Evolutionary conservation across 106 monocot genomes (phyloP), one percentile per base, ranked within the genome.

Genomic region (Xerophyta viscosa): DNA sequence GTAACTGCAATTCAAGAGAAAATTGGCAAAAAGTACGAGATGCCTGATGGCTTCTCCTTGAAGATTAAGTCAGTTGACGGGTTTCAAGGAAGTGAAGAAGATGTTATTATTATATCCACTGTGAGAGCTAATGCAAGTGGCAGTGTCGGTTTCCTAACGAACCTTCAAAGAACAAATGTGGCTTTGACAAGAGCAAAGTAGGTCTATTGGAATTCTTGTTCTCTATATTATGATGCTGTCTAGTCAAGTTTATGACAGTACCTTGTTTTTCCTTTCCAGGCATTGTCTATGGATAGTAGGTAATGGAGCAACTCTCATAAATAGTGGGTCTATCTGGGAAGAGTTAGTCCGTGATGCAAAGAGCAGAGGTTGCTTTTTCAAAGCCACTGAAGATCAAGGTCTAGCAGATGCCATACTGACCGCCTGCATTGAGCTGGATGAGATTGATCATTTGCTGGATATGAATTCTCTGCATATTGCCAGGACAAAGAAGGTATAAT

Each of bases 141-240:
- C 8, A 31, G 58, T 10, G 25, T 65, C 28, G 71, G 64, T 4
- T 72, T 72, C 18, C 58, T 72, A 24, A 24, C 44, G 1, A 58
- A 31, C 28, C 24, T 3, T 45, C 56, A 65, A 6, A 24, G 71
- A 10, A 14, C 71, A 0, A 72, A 72, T 65, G 71, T 72, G 10
- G 65, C 71, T 11, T 26, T 72, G 8, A 72, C 71, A 18, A 53
- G 71, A 17, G 71, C 71, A 18, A 71, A 63, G 71, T 64, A 6
- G 4, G n/a, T n/a, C n/a, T n/a, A n/a, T n/a, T n/a, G n/a, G n/a
- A n/a, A n/a, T n/a, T n/a, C n/a, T n/a, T n/a, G n/a, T n/a, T n/a
- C n/a, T n/a, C n/a, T n/a, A n/a, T n/a, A n/a, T n/a, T n/a, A n/a
- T n/a, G n/a, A n/a, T n/a, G n/a, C n/a, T n/a, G n/a, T n/a, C n/a